A percentile compares a stretch with the other conserved stretches of the same genome.
phyloP scores from a whole-genome alignment of 1,284 basidiomycete species.

The Sphagnurus paluster region DNA sequence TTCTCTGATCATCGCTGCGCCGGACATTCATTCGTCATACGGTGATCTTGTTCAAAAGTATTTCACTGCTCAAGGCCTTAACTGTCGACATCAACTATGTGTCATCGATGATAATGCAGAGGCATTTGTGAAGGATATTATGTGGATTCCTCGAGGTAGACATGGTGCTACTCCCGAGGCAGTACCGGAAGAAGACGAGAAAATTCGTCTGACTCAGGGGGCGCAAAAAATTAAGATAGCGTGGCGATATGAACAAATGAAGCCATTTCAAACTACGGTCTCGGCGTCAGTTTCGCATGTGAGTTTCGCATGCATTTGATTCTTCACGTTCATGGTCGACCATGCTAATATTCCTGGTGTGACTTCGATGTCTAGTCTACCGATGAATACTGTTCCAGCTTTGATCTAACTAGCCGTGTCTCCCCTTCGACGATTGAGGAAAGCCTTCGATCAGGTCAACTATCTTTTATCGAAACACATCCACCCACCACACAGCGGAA shows the following conservation, averaged over 20 bases:
- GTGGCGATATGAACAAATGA: constrained; percentile 94
- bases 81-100: constrained; percentile 65
- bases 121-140: constrained; percentile 65
- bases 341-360: background rate
- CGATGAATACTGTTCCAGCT: constrained; percentile 67
- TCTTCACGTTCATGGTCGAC: constrained; percentile 18
- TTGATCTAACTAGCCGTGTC: constrained; percentile 70
- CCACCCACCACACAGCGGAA: constrained; percentile 4
- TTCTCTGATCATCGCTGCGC: constrained; percentile 70
- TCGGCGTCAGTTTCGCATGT: constrained; percentile 47
- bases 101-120: constrained; percentile 64
- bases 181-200: constrained; percentile 41
- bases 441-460: constrained; percentile 37
- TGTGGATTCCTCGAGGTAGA: constrained; percentile 64
- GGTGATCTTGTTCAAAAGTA: constrained; percentile 87
- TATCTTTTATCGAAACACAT: constrained; percentile 36
- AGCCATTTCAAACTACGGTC: constrained; percentile 88
- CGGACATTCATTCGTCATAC: constrained; percentile 86
- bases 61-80: constrained; percentile 85
- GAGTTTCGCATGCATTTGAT: constrained; percentile 20
- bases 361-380: constrained; percentile 37
- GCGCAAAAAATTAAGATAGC: constrained; percentile 79
- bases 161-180: constrained; percentile 28
- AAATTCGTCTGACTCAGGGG: constrained; percentile 32
- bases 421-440: constrained; percentile 49